Base-by-base conservation (phyloP, 2,329 filamentous ascomycete genomes). In the Phoma herbarum region DNA sequence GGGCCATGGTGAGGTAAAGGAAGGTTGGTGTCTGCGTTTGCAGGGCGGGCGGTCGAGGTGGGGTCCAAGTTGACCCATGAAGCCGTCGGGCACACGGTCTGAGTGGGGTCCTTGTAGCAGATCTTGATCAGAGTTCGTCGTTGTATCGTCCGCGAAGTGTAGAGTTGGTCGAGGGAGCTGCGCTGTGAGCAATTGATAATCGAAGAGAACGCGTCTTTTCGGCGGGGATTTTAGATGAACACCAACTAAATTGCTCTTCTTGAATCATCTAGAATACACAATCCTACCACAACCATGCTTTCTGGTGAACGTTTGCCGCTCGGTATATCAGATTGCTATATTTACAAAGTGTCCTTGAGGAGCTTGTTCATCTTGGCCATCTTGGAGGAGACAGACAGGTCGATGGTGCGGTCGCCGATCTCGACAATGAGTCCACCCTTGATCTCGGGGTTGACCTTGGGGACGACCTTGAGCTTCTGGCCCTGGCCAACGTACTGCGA, bases 341-440 rank as follows among this genome's bases (percentile, higher is more conserved):
- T 93, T 91, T 97, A 99, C 91, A 99, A 85, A 81, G 90, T 86
- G 83, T 99, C 95, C 72, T 87, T 93, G 78, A 99, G 90, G 79
- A 97, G 89, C 90, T 98, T 99, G 92, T 99, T 99, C 88, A 99
- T 92, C 88, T 93, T 96, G 80, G 91, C 87, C 81, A 99, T 90
- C 87, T 94, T 96, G 79, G 91, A 85, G 48, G 94, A 94, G 76
- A 99, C 93, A 82, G 90, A 95, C 72, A 97, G 90, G 83, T 99
- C 95, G 78, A 99, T 97, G 79, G 94, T 98, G 78, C 94, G 91
- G 86, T 98, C 94, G 75, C 93, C 94, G 71, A 98, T 90, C 84
- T 98, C 94, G 76, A 99, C 94, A 68, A 99, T 82, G 69, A 99
- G 88, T 63, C 95, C 95, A 69, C 95, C 95, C 68, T 96, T 82